Evolutionary conservation across 768 basidiomycete species (phyloP), one percentile per base, ranked within the genome.

Genomic region (Chalciporus piperatus): DNA sequence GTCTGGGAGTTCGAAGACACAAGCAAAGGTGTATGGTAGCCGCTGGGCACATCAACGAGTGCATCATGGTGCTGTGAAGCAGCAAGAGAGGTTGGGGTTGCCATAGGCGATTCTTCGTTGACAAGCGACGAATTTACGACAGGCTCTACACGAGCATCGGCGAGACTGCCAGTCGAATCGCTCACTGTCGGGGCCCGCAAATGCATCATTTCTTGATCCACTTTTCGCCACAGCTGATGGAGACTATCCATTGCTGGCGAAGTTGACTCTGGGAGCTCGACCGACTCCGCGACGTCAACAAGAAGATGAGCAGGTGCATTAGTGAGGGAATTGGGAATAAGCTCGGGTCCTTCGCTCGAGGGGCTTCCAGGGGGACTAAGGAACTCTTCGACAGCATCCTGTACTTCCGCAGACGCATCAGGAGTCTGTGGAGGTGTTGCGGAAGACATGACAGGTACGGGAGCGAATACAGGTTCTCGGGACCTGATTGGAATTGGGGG

Each of bases 161-260:
- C 28, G 16, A 28, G 19, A 32, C 41, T 8, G 14, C 22, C 17
- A 37, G 12, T n/a, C 7, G 28, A 7, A 25, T 39, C 33, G 13
- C 16, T 43, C 19, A 13, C 16, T 27, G 47, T 43, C 38, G 17
- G 13, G 28, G 20, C 50, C 40, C 59, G 58, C 27, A 73, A 47
- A 47, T 72, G 68, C 45, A 61, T 60, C 55, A 74, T 67, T 56
- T 75, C 73, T 50, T 72, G 70, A 23, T 65, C 66, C 19, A 69
- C 65, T 50, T 59, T 69, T 7, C 70, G 71, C 72, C 72, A 73
- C 47, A 67, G 51, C 45, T 67, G 55, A 51, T 58, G 47, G 47
- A 63, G 48, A 43, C 60, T 46, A 47, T 69, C 64, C 47, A 54
- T 37, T 30, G 45, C 22, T 14, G 57, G 23, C 32, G 45, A 33